phyloP scores from a whole-genome alignment of 2,329 filamentous ascomycete genomes.

The Penicillium sp. region DNA sequence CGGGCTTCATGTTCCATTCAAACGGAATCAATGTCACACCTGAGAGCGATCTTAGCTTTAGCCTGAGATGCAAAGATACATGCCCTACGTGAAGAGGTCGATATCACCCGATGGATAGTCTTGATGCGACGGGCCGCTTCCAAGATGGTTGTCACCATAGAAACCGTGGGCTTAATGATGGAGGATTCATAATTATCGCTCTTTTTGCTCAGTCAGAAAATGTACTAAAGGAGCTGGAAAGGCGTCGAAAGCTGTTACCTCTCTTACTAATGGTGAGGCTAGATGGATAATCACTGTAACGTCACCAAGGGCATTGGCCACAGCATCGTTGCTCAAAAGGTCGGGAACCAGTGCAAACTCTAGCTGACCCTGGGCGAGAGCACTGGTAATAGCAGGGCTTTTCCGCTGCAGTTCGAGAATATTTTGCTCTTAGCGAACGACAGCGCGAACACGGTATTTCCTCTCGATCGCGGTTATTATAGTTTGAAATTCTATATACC shows the following conservation, averaged over 20 bases:
- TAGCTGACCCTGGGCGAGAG: not conserved
- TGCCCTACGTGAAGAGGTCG: not conserved
- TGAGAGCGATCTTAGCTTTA: not conserved
- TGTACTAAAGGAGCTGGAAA: not conserved
- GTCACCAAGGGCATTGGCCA: not conserved
- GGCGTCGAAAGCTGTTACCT: not conserved
- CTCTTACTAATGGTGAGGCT: not conserved
- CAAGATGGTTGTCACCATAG: conserved; percentile 6
- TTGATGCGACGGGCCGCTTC: conserved; percentile 1
- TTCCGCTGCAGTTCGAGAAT: not conserved
- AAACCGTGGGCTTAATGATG: conserved; percentile 1
- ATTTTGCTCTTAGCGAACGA: not conserved
- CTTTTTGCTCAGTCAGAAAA: not conserved
- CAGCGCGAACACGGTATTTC: not conserved
- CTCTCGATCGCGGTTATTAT: not conserved
- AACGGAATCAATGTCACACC: conserved; percentile 25
- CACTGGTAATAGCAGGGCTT: not conserved
- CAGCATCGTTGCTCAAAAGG: not conserved
- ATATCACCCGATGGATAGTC: not conserved
- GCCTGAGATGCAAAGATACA: not conserved
- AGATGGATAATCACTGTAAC: not conserved
- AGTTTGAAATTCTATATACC: not conserved
- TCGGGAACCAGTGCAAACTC: not conserved
- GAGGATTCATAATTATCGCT: not conserved
- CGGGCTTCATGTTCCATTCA: conserved; percentile 15